phyloP scores from a whole-genome alignment of 139 green algal genomes.

The Auxenochlorella protothecoides region DNA sequence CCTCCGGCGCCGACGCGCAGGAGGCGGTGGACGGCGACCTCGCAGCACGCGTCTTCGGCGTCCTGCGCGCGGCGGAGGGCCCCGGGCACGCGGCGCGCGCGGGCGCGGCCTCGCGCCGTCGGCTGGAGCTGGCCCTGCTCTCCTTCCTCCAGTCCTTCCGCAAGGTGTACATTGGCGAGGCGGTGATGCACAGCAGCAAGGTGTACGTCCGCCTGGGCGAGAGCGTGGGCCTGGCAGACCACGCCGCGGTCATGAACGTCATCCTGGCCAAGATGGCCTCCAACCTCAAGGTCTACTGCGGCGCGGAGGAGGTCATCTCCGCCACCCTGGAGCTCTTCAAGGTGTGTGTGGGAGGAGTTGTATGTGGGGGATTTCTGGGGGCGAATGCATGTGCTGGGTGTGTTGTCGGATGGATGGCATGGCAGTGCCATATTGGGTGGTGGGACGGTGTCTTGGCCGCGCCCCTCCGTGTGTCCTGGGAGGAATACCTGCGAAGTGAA shows the following conservation, averaged over 20 bases:
- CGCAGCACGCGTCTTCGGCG: constrained; percentile 66
- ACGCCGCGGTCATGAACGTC: constrained; percentile 72
- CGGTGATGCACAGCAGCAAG: constrained; percentile 90
- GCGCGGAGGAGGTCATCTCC: constrained; percentile 75
- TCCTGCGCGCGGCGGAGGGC: constrained; percentile 67
- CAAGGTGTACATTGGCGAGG: constrained; percentile 92
- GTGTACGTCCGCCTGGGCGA: constrained; percentile 81
- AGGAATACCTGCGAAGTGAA: no score
- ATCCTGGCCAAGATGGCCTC: constrained; percentile 84
- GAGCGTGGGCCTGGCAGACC: constrained; percentile 70
- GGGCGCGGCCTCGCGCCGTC: constrained; percentile 58
- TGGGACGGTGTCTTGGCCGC: no score
- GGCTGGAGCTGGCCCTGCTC: constrained; percentile 83
- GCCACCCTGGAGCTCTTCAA: constrained; percentile 85
- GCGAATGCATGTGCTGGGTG: no score
- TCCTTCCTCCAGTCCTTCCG: constrained; percentile 94
- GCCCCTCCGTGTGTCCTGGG: no score
- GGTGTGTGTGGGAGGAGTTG: constrained; percentile 18
- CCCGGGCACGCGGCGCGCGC: no score
- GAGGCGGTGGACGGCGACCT: constrained; percentile 92
- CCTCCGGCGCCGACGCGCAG: constrained; percentile 34
- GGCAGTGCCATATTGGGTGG: neutral
- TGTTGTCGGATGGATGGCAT: no score
- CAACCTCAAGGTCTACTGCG: constrained; percentile 77
- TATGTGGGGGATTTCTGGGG: neutral